Percentiles rank a stretch among this genome's conserved stretches.
Evolutionary conservation across 2,329 filamentous ascomycete genomes (phyloP).

Genomic region (Pseudocercospora fijiensis): DNA sequence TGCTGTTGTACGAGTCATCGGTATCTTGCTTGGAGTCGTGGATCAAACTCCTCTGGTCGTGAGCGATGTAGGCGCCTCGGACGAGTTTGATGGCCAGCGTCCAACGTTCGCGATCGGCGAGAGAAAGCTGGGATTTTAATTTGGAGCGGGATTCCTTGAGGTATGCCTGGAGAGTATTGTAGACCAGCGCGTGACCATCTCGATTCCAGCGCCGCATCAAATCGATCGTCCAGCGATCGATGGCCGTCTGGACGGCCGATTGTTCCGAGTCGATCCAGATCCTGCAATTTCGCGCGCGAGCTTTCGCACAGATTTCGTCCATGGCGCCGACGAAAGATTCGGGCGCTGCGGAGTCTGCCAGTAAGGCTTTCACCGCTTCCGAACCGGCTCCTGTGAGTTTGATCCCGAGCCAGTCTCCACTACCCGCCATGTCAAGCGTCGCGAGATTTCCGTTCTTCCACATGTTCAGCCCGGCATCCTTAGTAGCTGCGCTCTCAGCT

Average conservation of each 20-base stretch:
- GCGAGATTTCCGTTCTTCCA: slow-evolving; percentile 56
- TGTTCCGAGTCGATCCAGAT: slow-evolving; percentile 58
- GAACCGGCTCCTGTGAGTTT: slow-evolving; percentile 55
- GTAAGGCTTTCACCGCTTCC: slow-evolving; percentile 44
- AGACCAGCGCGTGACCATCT: slow-evolving; percentile 46
- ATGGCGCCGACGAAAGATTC: slow-evolving; percentile 45
- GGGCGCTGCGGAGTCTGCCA: slow-evolving; percentile 43
- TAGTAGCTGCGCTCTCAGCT: slow-evolving; percentile 44
- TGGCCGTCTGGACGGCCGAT: slow-evolving; percentile 52
- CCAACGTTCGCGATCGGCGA: slow-evolving; percentile 51
- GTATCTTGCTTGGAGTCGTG: slow-evolving; percentile 34
- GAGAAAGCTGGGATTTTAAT: slow-evolving; percentile 47
- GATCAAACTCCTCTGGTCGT: slow-evolving; percentile 40
- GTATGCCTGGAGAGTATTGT: slow-evolving; percentile 56
- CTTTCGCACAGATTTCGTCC: slow-evolving; percentile 45
- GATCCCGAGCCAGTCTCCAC: slow-evolving; percentile 54
- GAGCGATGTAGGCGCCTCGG: slow-evolving; percentile 54
- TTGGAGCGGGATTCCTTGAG: slow-evolving; percentile 51
- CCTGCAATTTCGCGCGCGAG: slow-evolving; percentile 45
- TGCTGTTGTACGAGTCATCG: slow-evolving; percentile 32
- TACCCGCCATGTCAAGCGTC: slow-evolving; percentile 53
- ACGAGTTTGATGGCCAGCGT: slow-evolving; percentile 55
- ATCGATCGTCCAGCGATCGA: slow-evolving; percentile 55
- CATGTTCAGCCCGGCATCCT: slow-evolving; percentile 48
- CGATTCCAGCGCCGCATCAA: slow-evolving; percentile 55